Evolutionary conservation across 2,329 filamentous ascomycete species (phyloP).

Genomic region (Acephala macrosclerotiorum): DNA sequence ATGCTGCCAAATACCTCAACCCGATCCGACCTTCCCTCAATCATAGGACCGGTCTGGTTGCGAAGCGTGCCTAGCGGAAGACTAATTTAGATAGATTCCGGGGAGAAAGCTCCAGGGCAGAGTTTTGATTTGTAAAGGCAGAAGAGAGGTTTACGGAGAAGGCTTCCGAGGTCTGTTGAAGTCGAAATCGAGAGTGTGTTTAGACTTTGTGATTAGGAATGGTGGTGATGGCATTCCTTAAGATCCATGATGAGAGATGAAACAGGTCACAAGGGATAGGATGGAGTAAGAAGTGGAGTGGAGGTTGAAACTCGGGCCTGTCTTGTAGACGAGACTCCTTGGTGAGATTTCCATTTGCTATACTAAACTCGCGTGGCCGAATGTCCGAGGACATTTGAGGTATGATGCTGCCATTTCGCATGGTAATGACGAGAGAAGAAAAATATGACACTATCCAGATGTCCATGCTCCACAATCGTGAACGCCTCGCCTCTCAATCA

Average conservation of each 20-base stretch:
- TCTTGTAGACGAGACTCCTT: conserved; percentile 17
- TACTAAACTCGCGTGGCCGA: conserved; percentile 16
- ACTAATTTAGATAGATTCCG: not conserved
- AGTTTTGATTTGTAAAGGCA: not conserved
- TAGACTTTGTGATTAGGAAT: not conserved
- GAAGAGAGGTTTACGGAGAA: too few relatives aligned
- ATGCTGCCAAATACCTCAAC: not conserved
- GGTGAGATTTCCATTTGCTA: conserved; percentile 16
- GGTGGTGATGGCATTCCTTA: conserved; percentile 1
- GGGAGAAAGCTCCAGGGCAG: not conserved
- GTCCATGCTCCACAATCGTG: not conserved
- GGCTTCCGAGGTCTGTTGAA: too few relatives aligned
- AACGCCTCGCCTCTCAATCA: conserved; percentile 12
- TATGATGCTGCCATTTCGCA: not conserved
- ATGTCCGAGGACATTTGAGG: conserved; percentile 5
- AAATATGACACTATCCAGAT: conserved; percentile 6
- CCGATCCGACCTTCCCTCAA: not conserved
- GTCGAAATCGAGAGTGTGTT: not conserved
- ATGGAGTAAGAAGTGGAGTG: conserved; percentile 12
- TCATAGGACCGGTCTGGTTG: not conserved
- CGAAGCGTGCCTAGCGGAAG: not conserved
- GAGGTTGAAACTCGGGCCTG: conserved; percentile 19
- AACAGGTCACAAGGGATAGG: conserved; percentile 10
- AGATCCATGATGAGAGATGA: conserved; percentile 1
- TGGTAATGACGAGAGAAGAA: conserved; percentile 1